Evolutionary conservation across 495 filamentous ascomycete species (phyloP), one percentile per base, ranked within the genome.

Genomic region (Platismatia glauca): DNA sequence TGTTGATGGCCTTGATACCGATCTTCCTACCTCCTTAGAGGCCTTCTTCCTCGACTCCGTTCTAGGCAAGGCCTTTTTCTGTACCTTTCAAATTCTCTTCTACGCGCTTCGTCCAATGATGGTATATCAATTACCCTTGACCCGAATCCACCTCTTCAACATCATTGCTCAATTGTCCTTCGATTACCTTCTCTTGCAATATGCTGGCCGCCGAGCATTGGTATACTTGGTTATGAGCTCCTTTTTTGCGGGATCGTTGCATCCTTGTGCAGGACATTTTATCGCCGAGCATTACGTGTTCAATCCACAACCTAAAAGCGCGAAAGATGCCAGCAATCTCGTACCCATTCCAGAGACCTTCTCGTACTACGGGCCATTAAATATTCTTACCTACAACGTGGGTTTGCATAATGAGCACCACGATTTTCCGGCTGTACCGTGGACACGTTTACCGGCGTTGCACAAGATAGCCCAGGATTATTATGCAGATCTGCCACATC

Each of bases 231-330:
- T 97, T 8, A 73, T 90, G 52, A 91, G 85, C 64, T 91, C 88
- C 57, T 99, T 99, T 82, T 81, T 97, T 1, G 95, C 95, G 3
- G 95, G 95, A 35, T 89, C 84, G 29, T 80, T 99, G 50, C 95
- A 99, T 74, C 95, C 95, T 8, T 93, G 91, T 58, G 95, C 95
- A 0, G 95, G 89, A 18, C 95, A 99, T 75, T 99, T 99, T 80
- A 97, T 98, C 74, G 91, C 94, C 62, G 95, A 99, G 76, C 95
- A 99, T 81, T 99, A 99, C 80, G 90, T 99, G 65, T 97, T 97
- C 75, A 86, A 88, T 53, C 82, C 86, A 15, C 44, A 68, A 35
- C 9, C 67, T 58, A 66, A 72, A 62, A 64, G 69, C 48, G 52
- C 72, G 33, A 58, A 61, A 18, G 65, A 84, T 78, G 74, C 73